phyloP scores from a whole-genome alignment of 768 basidiomycete genomes.

The Collybia nuda region DNA sequence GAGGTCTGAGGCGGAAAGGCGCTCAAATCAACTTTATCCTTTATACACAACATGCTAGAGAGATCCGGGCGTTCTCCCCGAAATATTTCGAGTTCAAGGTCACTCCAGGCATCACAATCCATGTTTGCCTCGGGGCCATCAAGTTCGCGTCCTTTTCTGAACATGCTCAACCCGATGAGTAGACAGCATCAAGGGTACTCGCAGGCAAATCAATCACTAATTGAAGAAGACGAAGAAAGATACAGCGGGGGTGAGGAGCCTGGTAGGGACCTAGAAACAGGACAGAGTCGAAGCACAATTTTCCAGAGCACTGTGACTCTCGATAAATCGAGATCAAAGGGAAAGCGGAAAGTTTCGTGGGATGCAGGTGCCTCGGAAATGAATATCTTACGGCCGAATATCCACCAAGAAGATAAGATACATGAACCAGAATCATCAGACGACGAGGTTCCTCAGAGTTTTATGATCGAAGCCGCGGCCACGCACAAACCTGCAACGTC shows the following conservation, averaged over 20 bases:
- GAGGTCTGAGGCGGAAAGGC: slow-evolving; percentile 14
- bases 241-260: slow-evolving; percentile 41
- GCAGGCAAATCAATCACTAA: slow-evolving; percentile 67
- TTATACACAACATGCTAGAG: slow-evolving; percentile 24
- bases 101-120: slow-evolving; percentile 35
- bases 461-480: slow-evolving; percentile 73
- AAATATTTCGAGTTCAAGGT: slow-evolving; percentile 29
- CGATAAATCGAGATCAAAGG: slow-evolving; percentile 34
- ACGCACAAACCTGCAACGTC: slow-evolving; percentile 36
- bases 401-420: slow-evolving; percentile 62
- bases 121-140: slow-evolving; percentile 40
- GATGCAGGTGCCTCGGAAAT: slow-evolving; percentile 54
- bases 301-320: slow-evolving; percentile 29
- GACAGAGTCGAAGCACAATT: slow-evolving; percentile 41
- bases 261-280: slow-evolving; percentile 55
- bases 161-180: slow-evolving; percentile 80
- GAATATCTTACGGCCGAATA: slow-evolving; percentile 67
- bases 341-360: slow-evolving; percentile 60
- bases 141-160: slow-evolving; percentile 74
- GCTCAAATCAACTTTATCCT: slow-evolving; percentile 6
- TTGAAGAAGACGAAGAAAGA: slow-evolving; percentile 71
- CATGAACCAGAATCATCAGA: slow-evolving; percentile 68
- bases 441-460: slow-evolving; percentile 83
- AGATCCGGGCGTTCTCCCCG: slow-evolving; percentile 22
- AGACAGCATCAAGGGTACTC: slow-evolving; percentile 73